Evolutionary conservation across 306 rosid species (phyloP), one percentile per base, ranked within the genome.

Genomic region (Psophocarpus tetragonolobus): DNA sequence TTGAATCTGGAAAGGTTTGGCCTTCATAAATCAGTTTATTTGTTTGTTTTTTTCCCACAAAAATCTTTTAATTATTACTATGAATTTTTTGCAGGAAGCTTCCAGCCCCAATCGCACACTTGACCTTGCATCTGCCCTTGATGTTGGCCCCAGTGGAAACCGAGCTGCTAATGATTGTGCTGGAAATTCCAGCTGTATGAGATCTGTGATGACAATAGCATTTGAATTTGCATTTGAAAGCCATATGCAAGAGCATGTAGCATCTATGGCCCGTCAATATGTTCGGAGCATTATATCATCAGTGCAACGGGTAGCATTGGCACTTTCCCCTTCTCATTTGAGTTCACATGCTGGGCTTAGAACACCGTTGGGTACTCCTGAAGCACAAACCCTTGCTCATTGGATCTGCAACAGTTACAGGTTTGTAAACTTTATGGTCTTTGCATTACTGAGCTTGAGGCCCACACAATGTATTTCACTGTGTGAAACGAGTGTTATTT

Each of bases 161-260:
- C 87, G 81, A 85, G 82, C 92, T 7, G 84, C 93, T 13, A 88
- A 83, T 61, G 99, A 91, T 63, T 74, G 38, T 83, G 36, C 93
- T 39, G 94, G 87, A 74, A 89, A 84, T 82, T 77, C 88, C 76
- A 93, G 94, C 42, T 91, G 91, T 62, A 70, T 88, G 82, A 92
- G 98, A 88, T 96, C 99, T 54, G 99, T 96, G 83, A 92, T 96
- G 98, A 96, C 98, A 8, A 92, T 96, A 74, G 99, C 99, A 60
- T 96, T 96, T 87, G 97, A 96, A 74, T 96, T 96, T 88, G 98
- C 98, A 36, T 96, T 89, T 61, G 98, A 96, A 84, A 96, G 93
- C 83, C 99, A 96, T 65, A 87, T 96, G 99, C 99, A 92, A 83
- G 99, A 96, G 15, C 96, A 96, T 81, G 99, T 96, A 17, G 98